Base-by-base conservation (phyloP, 805 yeast genomes). In the Myxozyma geophila region DNA sequence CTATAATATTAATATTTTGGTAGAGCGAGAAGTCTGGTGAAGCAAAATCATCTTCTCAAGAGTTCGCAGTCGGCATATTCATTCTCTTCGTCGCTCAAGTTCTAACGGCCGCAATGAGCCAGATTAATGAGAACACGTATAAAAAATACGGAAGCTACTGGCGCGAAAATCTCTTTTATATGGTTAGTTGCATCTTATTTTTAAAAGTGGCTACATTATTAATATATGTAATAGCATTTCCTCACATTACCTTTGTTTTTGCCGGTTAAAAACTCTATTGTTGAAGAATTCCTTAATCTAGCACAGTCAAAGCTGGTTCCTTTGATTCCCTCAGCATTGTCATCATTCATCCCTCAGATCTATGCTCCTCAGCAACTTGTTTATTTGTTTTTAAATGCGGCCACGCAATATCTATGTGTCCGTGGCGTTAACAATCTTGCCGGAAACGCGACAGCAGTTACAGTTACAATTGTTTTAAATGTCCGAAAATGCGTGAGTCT, bases 371-470 rank as follows among this genome's bases (percentile, higher is more conserved):
- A 58, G 46, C 52, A 57, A 17, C 5, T 59, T 9, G 17, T 64
- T 7, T 74, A 75, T 67, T 69, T 85, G 19, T 12, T 75, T 2
- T 66, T 78, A 13, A 87, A 86, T 70, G 79, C 80, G 17, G 15
- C 79, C 0, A 83, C 89, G 0, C 90, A 87, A 73, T 79, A 82
- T 67, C 57, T 85, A 2, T 89, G 96, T 71, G 84, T 87, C 1
- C 75, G 83, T 12, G 92, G 93, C 4, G 93, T 88, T 12, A 87
- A 86, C 70, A 78, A 78, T 70, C 75, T 89, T 28, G 85, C 87
- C 0, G 83, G 87, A 19, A 73, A 73, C 7, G 80, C 87, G 0
- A 78, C 83, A n/a, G 87, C 92, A 0, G 72, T 89, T 49, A 85
- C 90, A 0, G 82, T 88, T 1, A 81, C 86, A 0, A 82, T 89